Evolutionary conservation across 2,329 filamentous ascomycete genomes (phyloP).

Genomic region (Xylariaceae sp.): DNA sequence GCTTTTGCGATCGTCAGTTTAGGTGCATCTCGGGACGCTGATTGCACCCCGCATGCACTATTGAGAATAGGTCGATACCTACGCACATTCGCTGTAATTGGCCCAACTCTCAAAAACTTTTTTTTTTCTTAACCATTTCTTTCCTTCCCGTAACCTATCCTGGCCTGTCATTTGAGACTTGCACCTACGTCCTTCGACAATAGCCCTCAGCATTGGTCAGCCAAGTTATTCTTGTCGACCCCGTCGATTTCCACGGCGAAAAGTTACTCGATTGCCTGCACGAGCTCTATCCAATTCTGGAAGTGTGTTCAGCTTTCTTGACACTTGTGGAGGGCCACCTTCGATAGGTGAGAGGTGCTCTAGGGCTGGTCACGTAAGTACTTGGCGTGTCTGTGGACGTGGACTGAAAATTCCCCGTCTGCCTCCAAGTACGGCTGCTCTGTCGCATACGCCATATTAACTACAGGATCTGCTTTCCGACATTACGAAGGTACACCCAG

Average conservation of each 20-base stretch:
- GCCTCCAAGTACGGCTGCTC: slow-evolving; percentile 24
- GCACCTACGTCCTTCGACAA: slow-evolving; percentile 12
- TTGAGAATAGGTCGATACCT: slow-evolving; percentile 19
- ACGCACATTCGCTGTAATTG: slow-evolving; percentile 26
- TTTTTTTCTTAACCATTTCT: slow-evolving; percentile 11
- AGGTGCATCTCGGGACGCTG: slow-evolving; percentile 21
- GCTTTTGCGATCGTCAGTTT: slow-evolving; percentile 12
- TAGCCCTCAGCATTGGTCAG: slow-evolving; percentile 7
- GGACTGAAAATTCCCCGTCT: slow-evolving; percentile 28
- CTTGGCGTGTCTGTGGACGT: slow-evolving; percentile 33
- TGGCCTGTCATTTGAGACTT: slow-evolving; percentile 13
- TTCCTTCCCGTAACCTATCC: slow-evolving; percentile 1
- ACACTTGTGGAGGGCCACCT: slow-evolving; percentile 19
- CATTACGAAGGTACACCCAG: slow-evolving; percentile 12
- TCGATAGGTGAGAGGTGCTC: slow-evolving; percentile 31
- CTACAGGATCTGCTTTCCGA: slow-evolving; percentile 15
- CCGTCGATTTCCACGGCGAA: neutral
- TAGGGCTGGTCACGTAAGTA: slow-evolving; percentile 29
- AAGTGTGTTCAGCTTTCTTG: slow-evolving; percentile 14
- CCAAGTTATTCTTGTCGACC: slow-evolving; percentile 8
- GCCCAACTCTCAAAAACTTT: slow-evolving; percentile 15
- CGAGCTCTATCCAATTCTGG: slow-evolving; percentile 3
- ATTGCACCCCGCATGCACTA: slow-evolving; percentile 35
- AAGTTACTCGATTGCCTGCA: slow-evolving; percentile 8
- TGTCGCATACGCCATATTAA: slow-evolving; percentile 20